Percentiles rank a stretch among this genome's conserved stretches.
phyloP scores from a whole-genome alignment of 129 eudicot genomes.

The Silybum marianum region DNA sequence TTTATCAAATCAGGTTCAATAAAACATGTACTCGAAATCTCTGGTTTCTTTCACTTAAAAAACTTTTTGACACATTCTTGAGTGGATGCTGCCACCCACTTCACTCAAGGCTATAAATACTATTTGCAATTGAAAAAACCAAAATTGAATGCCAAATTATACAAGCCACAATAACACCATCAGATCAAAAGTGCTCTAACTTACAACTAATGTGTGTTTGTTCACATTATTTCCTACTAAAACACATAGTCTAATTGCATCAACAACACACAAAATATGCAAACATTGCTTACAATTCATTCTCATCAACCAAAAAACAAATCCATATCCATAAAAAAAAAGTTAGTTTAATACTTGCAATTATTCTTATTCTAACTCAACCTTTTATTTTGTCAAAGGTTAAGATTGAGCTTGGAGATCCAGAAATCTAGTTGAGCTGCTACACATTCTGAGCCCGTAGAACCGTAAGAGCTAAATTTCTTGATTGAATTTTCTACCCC shows the following conservation, averaged over 20 bases:
- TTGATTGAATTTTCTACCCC: conserved; percentile 91
- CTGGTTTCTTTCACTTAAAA: too few relatives aligned
- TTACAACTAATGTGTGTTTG: neutral
- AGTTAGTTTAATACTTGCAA: neutral
- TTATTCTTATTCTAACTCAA: neutral
- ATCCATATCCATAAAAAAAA: neutral
- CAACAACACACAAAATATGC: neutral
- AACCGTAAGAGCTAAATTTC: conserved; percentile 91
- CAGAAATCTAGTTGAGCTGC: conserved; percentile 76
- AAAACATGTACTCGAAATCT: too few relatives aligned
- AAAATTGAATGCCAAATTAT: too few relatives aligned
- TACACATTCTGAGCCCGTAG: conserved; percentile 95
- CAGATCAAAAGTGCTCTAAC: neutral
- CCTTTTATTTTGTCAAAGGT: conserved; percentile 16
- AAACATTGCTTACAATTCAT: neutral
- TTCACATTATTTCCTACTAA: neutral
- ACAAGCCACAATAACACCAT: too few relatives aligned
- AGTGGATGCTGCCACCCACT: too few relatives aligned
- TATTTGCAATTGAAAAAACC: too few relatives aligned
- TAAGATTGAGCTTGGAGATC: conserved; percentile 52
- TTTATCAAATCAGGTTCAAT: too few relatives aligned
- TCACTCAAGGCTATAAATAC: too few relatives aligned
- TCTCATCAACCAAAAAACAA: neutral
- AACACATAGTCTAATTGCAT: neutral
- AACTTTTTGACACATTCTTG: too few relatives aligned